Evolutionary conservation across 768 basidiomycete species (phyloP).

Genomic region (Pilatotrama ljubarskyi): DNA sequence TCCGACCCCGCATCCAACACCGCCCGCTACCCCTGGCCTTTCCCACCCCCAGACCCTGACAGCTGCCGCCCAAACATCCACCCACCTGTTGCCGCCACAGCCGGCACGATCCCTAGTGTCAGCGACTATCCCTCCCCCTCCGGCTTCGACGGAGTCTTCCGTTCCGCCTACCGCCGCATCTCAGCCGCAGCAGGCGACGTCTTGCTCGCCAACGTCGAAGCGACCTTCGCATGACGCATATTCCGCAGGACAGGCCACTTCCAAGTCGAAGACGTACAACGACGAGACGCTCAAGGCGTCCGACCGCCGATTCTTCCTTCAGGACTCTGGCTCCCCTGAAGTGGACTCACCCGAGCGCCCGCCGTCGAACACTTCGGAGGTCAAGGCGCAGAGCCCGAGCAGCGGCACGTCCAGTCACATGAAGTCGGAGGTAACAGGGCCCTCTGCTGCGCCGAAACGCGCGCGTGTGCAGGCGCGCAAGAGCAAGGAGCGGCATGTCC

Average conservation of each 20-base stretch:
- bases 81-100: constrained; percentile 31
- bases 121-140: constrained; percentile 10
- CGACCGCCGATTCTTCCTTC: constrained; percentile 47
- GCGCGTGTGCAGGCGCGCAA: constrained; percentile 30
- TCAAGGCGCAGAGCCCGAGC: constrained; percentile 28
- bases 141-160: constrained; percentile 13
- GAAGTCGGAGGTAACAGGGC: constrained; percentile 27
- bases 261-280: constrained; percentile 15
- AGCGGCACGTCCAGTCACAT: constrained; percentile 38
- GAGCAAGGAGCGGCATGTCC: constrained; percentile 36
- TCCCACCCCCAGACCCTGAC: constrained; percentile 24
- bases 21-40: constrained; percentile 62
- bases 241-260: neutral
- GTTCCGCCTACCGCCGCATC: constrained; percentile 6
- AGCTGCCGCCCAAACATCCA: constrained; percentile 32
- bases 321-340: constrained; percentile 41
- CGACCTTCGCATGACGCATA: constrained; percentile 2
- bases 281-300: constrained; percentile 37
- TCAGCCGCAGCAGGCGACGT: neutral
- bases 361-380: constrained; percentile 11
- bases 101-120: constrained; percentile 26
- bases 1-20: constrained; percentile 78
- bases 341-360: constrained; percentile 36
- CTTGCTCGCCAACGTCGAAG: constrained; percentile 9
- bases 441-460: constrained; percentile 22